phyloP scores from a whole-genome alignment of 768 basidiomycete genomes.

The Podaxis sp. region DNA sequence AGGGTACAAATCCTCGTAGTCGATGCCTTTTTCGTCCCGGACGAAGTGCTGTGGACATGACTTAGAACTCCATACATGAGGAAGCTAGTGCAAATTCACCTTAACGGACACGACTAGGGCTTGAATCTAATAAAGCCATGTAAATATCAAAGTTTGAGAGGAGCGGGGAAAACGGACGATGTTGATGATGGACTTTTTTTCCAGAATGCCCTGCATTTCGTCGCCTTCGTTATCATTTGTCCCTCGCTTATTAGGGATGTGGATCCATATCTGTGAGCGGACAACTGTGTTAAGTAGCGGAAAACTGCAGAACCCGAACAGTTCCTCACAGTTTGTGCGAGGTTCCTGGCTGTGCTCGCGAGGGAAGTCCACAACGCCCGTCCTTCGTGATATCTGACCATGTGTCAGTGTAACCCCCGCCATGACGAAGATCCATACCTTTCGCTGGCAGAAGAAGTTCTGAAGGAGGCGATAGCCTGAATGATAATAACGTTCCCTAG shows the following conservation, averaged over 20 bases:
- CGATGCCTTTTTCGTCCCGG: neutral
- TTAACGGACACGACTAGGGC: neutral
- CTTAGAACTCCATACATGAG: too few species aligned
- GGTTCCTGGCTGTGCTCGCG: neutral
- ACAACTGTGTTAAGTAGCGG: neutral
- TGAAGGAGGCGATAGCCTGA: neutral
- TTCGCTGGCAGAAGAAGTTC: neutral
- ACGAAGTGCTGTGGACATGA: neutral
- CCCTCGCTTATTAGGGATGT: constrained; percentile 23
- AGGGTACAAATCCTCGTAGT: neutral
- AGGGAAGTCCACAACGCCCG: neutral
- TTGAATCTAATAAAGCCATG: neutral
- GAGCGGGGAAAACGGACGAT: neutral
- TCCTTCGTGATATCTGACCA: neutral
- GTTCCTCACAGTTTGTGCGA: neutral
- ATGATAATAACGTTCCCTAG: neutral
- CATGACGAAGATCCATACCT: neutral
- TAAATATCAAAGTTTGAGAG: neutral
- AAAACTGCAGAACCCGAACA: neutral
- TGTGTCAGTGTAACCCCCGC: neutral
- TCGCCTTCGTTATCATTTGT: neutral
- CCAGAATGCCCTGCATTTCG: neutral
- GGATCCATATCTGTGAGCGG: neutral
- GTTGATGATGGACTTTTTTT: constrained; percentile 1
- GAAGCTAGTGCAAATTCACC: neutral